Percentiles rank a stretch among this genome's conserved stretches.
These are phyloP conservation scores for Camellia oleifera DNA, from an alignment of 179 eudicot genomes.

Conservation along the genomic window DNA sequence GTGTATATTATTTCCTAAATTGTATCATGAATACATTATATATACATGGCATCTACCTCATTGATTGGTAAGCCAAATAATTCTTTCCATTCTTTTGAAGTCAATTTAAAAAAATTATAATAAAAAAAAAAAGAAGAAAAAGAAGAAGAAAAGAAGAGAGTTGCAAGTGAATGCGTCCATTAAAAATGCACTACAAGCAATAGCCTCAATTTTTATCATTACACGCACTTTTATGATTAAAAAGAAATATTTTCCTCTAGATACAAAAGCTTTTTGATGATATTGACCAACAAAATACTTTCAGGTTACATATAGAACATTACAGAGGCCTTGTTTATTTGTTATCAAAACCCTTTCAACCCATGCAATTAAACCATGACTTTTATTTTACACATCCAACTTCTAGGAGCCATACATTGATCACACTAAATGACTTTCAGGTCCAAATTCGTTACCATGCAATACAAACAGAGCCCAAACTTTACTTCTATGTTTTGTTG, in stretches of 20 bases:
- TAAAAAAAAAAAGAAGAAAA: no score
- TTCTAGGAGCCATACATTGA: not conserved
- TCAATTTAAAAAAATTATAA: no score
- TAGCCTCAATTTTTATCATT: not conserved
- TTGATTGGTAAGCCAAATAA: no score
- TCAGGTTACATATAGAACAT: not conserved
- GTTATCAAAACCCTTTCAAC: not conserved
- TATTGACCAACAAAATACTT: not conserved
- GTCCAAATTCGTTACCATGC: not conserved
- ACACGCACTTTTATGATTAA: not conserved
- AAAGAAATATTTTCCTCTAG: not conserved
- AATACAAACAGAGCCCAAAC: not conserved
- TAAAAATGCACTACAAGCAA: not conserved
- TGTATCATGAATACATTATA: no score
- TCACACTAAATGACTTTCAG: not conserved
- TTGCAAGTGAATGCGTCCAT: not conserved
- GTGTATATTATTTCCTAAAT: no score
- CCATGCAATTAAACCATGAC: not conserved
- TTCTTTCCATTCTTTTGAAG: no score
- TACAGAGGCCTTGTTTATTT: not conserved
- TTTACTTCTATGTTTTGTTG: not conserved
- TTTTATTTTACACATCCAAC: not conserved
- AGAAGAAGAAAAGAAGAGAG: not conserved
- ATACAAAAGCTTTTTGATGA: not conserved
- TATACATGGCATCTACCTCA: no score